These are phyloP conservation scores for Stipa capillata DNA, from an alignment of 176 grass and related monocot species.

Conservation along the genomic window DNA sequence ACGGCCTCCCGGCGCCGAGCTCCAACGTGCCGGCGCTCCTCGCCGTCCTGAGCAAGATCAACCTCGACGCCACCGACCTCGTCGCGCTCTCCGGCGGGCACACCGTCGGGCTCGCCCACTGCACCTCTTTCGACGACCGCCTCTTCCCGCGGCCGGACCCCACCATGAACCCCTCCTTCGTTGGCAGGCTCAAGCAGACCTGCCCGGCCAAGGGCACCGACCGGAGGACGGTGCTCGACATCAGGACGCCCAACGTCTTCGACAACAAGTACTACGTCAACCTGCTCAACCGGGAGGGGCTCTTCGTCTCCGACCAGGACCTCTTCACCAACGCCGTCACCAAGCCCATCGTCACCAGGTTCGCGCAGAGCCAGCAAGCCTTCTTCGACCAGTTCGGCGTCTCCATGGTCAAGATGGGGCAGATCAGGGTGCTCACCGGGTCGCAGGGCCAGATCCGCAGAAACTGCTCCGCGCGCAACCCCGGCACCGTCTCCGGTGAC, in stretches of 20 bases:
- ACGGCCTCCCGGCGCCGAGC: constrained; percentile 20
- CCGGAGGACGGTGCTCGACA: constrained; percentile 35
- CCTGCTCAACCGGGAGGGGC: constrained; percentile 48
- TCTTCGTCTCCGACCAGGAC: constrained; percentile 81
- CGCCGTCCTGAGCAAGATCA: not conserved
- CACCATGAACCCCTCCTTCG: constrained; percentile 24
- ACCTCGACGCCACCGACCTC: constrained; percentile 50
- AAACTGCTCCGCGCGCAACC: constrained; percentile 49
- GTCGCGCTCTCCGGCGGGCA: constrained; percentile 67
- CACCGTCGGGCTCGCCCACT: constrained; percentile 55
- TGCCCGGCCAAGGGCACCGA: constrained; percentile 30
- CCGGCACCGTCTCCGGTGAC: not conserved
- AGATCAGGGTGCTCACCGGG: constrained; percentile 60
- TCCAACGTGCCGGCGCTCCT: constrained; percentile 23
- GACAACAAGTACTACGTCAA: constrained; percentile 83
- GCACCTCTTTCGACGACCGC: constrained; percentile 43
- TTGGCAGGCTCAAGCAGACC: constrained; percentile 4
- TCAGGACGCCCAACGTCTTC: constrained; percentile 46
- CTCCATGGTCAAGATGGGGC: constrained; percentile 69
- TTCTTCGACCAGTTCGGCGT: constrained; percentile 49
- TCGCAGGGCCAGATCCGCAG: constrained; percentile 38
- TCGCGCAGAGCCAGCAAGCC: not conserved
- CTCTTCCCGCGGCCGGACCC: constrained; percentile 47
- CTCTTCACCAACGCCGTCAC: constrained; percentile 36
- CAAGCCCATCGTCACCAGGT: not conserved